Base-by-base conservation (phyloP, 2,329 filamentous ascomycete species). In the Gliomastix tumulicola region DNA sequence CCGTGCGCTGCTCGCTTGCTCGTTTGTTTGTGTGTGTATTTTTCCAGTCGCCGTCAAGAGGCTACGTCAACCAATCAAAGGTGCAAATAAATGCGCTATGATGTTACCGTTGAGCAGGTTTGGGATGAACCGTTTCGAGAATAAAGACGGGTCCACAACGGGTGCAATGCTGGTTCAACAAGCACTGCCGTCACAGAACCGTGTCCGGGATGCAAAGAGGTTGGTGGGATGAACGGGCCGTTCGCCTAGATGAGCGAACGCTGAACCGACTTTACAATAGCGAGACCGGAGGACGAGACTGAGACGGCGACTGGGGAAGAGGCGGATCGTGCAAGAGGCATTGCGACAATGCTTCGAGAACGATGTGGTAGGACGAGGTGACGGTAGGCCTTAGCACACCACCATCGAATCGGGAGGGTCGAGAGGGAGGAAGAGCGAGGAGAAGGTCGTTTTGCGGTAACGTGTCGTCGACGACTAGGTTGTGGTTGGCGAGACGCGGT, bases 281-380 rank as follows among this genome's bases (percentile, higher is more conserved):
- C 57, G 56, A 66, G 59, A 74, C 73, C 71, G 73, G 73, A 67
- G 56, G 70, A 76, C 74, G 63, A 67, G 63, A 67, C 71, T 61
- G 66, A 71, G 73, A 74, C 65, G 71, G 69, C 75, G 74, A 80
- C 76, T 79, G 75, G 70, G 65, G 62, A 65, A 55, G 56, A 48
- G 51, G 50, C 51, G 50, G 56, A 57, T 60, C 59, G 64, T 67
- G 62, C 68, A 76, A 76, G 55, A 71, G 65, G 68, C 76, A 81
- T 81, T 53, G 65, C 76, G 57, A 50, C 46, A 59, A 55, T 55
- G 52, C 56, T 59, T 52, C 48, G 15, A 33, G 23, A 34, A 20
- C 18, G 18, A 15, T 20, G 31, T 15, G 17, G 16, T 13, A 19
- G 31, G 27, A 18, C 13, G 45, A 44, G 40, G 31, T 31, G 48